Percentiles rank a stretch among this genome's conserved stretches.
These are phyloP conservation scores for Moricandia moricandioides DNA, from an alignment of 345 rosid genomes.

Conservation along the genomic window DNA sequence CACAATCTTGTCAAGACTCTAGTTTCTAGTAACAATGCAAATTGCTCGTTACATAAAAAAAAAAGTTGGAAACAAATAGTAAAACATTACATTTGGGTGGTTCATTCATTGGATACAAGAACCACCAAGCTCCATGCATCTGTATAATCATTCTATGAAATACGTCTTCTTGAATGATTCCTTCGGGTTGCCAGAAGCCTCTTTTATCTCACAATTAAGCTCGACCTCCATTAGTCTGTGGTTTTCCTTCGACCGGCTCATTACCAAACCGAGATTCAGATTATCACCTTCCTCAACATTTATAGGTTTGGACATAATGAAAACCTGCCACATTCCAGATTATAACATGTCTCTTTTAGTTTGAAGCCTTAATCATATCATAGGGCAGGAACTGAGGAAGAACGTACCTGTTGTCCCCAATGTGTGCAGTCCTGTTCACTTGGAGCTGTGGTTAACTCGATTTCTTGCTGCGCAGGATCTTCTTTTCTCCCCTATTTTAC, in stretches of 20 bases:
- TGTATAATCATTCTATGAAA: slow-evolving; percentile 62
- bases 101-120: slow-evolving; percentile 16
- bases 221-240: slow-evolving; percentile 87
- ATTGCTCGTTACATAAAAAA: slow-evolving; percentile 4
- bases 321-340: slow-evolving; percentile 54
- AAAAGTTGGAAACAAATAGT: background rate
- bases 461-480: slow-evolving; percentile 65
- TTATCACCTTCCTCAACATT: slow-evolving; percentile 54
- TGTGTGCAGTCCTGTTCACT: slow-evolving; percentile 73
- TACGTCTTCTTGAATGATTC: slow-evolving; percentile 54
- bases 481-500: slow-evolving; percentile 63
- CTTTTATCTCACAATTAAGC: slow-evolving; percentile 56
- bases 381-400: background rate
- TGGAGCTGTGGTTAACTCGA: slow-evolving; percentile 93
- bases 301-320: slow-evolving; percentile 57
- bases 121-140: slow-evolving; percentile 12
- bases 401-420: slow-evolving; percentile 95
- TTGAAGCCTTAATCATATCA: too few species aligned
- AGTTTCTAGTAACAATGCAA: background rate
- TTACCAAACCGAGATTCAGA: slow-evolving; percentile 57
- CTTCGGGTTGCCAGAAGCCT: slow-evolving; percentile 49
- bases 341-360: background rate
- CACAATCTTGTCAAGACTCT: slow-evolving; percentile 5
- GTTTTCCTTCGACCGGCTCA: slow-evolving; percentile 86
- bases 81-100: slow-evolving; percentile 18